These are phyloP conservation scores for Beta lomatogona DNA, from an alignment of 179 eudicot genomes.

Conservation along the genomic window DNA sequence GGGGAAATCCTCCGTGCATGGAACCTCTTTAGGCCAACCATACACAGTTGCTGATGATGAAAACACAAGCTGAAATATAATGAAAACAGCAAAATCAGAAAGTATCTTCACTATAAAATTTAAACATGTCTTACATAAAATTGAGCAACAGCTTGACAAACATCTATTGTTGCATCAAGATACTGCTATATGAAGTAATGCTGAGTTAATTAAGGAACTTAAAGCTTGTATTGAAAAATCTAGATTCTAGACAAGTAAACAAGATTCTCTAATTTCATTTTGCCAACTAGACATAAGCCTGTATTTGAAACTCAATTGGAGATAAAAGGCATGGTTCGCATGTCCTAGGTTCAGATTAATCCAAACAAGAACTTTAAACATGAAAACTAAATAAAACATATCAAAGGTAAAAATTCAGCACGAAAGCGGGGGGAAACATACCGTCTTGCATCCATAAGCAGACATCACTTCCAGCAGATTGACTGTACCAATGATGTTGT, in stretches of 20 bases:
- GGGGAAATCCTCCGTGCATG: conserved; percentile 91
- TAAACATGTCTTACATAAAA: background rate
- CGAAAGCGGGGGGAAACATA: conserved; percentile 24
- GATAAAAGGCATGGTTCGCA: background rate
- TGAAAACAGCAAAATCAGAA: background rate
- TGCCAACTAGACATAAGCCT: background rate
- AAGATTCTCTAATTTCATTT: background rate
- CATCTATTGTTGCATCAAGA: no score
- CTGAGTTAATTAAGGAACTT: background rate
- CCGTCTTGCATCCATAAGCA: conserved; percentile 87
- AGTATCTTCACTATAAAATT: background rate
- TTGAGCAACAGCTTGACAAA: background rate
- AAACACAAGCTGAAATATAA: conserved; percentile 79
- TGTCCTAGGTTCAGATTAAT: background rate
- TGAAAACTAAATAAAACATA: background rate
- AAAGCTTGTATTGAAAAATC: background rate
- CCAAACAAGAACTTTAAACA: conserved; percentile 10
- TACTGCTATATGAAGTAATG: background rate
- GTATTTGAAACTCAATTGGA: background rate
- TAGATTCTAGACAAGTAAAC: background rate
- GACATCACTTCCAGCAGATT: conserved; percentile 88
- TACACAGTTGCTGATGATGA: conserved; percentile 99
- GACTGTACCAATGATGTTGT: conserved; percentile 81
- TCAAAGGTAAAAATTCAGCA: background rate
- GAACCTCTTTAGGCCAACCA: conserved; percentile 94